Evolutionary conservation across 352 stramenopile species (phyloP).

Genomic region (Globisporangium cystogenes): DNA sequence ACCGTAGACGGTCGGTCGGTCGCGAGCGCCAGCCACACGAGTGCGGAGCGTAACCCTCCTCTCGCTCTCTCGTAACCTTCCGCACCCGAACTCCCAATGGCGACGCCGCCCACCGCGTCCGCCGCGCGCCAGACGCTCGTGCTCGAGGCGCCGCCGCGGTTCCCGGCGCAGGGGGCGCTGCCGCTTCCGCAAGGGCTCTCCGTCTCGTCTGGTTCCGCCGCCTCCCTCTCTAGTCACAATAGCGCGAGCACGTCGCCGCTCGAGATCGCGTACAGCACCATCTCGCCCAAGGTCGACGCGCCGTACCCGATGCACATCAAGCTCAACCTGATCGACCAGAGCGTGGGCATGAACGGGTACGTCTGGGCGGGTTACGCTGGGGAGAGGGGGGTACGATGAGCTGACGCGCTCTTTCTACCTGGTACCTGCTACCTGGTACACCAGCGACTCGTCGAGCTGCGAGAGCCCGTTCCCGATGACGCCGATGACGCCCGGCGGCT

Average conservation of each 20-base stretch:
- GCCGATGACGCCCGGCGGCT: conserved; percentile 44
- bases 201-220: too few relatives aligned
- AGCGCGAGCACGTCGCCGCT: conserved; percentile 18
- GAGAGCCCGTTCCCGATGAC: conserved; percentile 65
- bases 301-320: conserved; percentile 79
- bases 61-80: too few relatives aligned
- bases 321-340: conserved; percentile 77
- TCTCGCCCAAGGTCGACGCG: conserved; percentile 64
- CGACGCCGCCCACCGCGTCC: conserved; percentile 7
- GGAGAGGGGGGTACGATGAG: not conserved
- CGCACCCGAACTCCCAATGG: too few relatives aligned
- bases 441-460: conserved; percentile 53
- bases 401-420: not conserved
- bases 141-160: conserved; percentile 7
- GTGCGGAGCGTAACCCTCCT: too few relatives aligned
- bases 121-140: conserved; percentile 11
- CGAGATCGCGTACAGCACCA: conserved; percentile 79
- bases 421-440: not conserved
- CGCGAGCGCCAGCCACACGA: too few relatives aligned
- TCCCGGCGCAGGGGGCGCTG: not conserved
- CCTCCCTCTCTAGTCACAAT: not conserved
- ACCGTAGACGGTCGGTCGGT: too few relatives aligned
- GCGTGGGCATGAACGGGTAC: conserved; percentile 33
- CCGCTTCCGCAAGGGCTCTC: too few relatives aligned
- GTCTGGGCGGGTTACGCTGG: not conserved